These are phyloP conservation scores for Neoboletus magnificus DNA, from an alignment of 768 basidiomycete genomes.

Conservation along the genomic window DNA sequence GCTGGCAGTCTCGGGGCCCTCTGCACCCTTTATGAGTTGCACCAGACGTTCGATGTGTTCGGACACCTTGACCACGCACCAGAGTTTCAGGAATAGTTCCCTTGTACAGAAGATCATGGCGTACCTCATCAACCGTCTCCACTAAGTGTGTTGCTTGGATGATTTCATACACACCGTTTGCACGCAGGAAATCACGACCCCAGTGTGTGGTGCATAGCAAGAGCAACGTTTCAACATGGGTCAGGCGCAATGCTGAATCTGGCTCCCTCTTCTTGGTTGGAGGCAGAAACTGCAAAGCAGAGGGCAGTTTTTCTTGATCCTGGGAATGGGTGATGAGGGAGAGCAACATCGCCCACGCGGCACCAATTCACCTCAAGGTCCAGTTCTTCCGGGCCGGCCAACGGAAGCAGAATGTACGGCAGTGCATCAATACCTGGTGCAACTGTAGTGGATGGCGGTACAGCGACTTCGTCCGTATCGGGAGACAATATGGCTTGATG, in stretches of 20 bases:
- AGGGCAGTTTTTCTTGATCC: conserved; percentile 86
- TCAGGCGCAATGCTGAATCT: conserved; percentile 72
- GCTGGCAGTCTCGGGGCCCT: conserved; percentile 48
- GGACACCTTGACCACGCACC: conserved; percentile 51
- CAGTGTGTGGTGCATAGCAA: conserved; percentile 86
- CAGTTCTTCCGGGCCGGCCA: conserved; percentile 94
- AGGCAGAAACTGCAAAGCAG: conserved; percentile 84
- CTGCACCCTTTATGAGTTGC: conserved; percentile 76
- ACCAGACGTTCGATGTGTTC: conserved; percentile 90
- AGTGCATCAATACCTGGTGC: conserved; percentile 83
- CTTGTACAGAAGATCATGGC: conserved; percentile 14
- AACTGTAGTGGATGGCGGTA: conserved; percentile 52
- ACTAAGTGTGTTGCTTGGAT: conserved; percentile 72
- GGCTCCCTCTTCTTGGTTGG: conserved; percentile 79
- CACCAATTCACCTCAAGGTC: conserved; percentile 71
- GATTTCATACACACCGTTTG: conserved; percentile 84
- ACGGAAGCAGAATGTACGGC: conserved; percentile 80
- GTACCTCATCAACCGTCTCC: conserved; percentile 76
- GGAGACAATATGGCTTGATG: conserved; percentile 71
- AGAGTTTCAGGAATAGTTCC: background rate
- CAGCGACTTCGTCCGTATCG: conserved; percentile 53
- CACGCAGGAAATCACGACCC: conserved; percentile 79
- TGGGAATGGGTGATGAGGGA: conserved; percentile 30
- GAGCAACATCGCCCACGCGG: background rate
- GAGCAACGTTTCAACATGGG: conserved; percentile 85